These are phyloP conservation scores for Hypoxylon sp. DNA, from an alignment of 2,329 filamentous ascomycete species.

Conservation along the genomic window DNA sequence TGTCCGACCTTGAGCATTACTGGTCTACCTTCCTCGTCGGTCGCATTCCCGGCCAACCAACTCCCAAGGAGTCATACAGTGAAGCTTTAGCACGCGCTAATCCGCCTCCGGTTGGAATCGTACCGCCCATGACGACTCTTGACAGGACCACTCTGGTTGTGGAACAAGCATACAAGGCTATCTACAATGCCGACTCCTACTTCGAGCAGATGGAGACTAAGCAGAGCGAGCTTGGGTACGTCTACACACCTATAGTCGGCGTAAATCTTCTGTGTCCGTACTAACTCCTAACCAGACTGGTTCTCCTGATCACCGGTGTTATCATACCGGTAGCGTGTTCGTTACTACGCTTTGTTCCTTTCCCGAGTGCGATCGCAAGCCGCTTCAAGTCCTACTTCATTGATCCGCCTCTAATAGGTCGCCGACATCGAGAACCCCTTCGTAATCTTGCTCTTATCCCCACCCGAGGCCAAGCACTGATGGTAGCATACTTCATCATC, in stretches of 20 bases:
- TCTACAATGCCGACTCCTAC: constrained; percentile 2
- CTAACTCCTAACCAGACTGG: constrained; percentile 36
- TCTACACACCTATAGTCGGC: background rate
- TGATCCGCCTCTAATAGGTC: constrained; percentile 46
- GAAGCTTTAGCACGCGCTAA: constrained; percentile 15
- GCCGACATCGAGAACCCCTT: constrained; percentile 45
- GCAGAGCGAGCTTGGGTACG: constrained; percentile 23
- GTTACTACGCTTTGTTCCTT: constrained; percentile 47
- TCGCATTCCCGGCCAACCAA: constrained; percentile 26
- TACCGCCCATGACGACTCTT: background rate
- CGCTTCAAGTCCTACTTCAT: constrained; percentile 45
- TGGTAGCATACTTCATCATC: constrained; percentile 46
- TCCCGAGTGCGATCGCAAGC: constrained; percentile 26
- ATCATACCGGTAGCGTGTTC: constrained; percentile 46
- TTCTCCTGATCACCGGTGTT: constrained; percentile 42
- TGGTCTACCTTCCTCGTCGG: constrained; percentile 37
- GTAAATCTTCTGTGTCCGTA: constrained; percentile 36
- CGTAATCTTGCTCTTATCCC: constrained; percentile 44
- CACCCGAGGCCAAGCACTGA: constrained; percentile 48
- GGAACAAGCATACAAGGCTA: constrained; percentile 31
- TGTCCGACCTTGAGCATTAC: constrained; percentile 34
- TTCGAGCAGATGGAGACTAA: constrained; percentile 20
- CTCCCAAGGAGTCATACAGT: constrained; percentile 21
- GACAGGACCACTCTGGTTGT: constrained; percentile 46
- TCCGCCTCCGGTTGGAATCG: constrained; percentile 9